These are phyloP conservation scores for Aspergillus sp. DNA, from an alignment of 2,329 filamentous ascomycete genomes.

Conservation along the genomic window DNA sequence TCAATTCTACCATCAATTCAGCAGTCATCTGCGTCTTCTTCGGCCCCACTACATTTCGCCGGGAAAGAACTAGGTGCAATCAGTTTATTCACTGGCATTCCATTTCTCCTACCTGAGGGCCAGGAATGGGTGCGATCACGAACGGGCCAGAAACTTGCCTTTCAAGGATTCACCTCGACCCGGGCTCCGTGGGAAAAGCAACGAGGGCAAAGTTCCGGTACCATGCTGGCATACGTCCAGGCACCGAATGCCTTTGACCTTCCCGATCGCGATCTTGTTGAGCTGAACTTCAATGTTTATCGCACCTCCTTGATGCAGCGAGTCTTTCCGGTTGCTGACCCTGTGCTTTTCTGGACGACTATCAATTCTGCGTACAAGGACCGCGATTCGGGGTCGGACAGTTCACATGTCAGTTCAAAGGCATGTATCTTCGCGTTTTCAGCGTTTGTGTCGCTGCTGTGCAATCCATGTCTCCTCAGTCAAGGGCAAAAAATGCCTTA, in stretches of 20 bases:
- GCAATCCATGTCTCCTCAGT: conserved; percentile 18
- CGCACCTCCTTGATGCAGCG: conserved; percentile 39
- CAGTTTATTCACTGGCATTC: conserved; percentile 50
- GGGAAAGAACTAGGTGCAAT: conserved; percentile 50
- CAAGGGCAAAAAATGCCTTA: conserved; percentile 1
- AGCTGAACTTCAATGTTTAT: conserved; percentile 35
- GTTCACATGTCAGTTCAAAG: conserved; percentile 37
- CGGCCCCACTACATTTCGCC: conserved; percentile 49
- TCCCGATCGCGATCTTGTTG: conserved; percentile 35
- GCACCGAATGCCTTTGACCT: conserved; percentile 31
- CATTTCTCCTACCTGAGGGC: conserved; percentile 50
- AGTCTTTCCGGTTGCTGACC: conserved; percentile 53
- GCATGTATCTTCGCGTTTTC: conserved; percentile 54
- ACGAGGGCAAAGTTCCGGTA: conserved; percentile 23
- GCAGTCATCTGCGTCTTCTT: conserved; percentile 24
- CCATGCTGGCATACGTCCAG: conserved; percentile 21
- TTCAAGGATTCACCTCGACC: conserved; percentile 28
- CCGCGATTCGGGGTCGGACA: conserved; percentile 14
- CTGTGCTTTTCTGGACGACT: conserved; percentile 48
- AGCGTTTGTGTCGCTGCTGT: conserved; percentile 35
- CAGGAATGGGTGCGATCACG: conserved; percentile 50
- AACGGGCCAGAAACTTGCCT: conserved; percentile 41
- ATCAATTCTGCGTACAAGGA: conserved; percentile 48
- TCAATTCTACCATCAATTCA: conserved; percentile 1
- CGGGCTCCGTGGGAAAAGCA: conserved; percentile 39